Percentiles rank a stretch among this genome's conserved stretches.
Evolutionary conservation across 2,329 filamentous ascomycete genomes (phyloP).

Genomic region (Claviceps africana): DNA sequence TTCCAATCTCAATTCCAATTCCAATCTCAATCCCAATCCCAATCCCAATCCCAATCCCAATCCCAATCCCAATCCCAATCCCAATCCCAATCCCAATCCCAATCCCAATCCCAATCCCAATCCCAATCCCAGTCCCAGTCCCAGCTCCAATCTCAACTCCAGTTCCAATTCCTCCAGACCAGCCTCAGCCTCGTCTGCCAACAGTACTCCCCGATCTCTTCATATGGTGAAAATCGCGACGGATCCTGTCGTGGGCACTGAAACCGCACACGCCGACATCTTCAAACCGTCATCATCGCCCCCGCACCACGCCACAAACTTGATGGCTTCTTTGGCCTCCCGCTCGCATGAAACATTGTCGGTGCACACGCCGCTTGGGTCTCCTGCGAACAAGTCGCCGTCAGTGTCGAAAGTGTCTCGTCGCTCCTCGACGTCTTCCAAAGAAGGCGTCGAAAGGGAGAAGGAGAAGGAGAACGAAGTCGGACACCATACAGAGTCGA

Average conservation of each 20-base stretch:
- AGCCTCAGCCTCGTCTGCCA: conserved; percentile 16
- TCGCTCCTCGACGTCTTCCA: conserved; percentile 36
- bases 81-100: conserved; percentile 30
- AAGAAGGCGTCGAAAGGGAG: conserved; percentile 28
- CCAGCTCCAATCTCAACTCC: conserved; percentile 15
- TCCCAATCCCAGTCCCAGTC: conserved; percentile 24
- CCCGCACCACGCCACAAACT: conserved; percentile 45
- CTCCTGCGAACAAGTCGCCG: conserved; percentile 19
- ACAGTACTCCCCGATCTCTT: conserved; percentile 20
- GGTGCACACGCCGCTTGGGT: conserved; percentile 26
- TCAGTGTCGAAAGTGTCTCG: conserved; percentile 27
- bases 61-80: conserved; percentile 33
- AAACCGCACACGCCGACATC: conserved; percentile 52
- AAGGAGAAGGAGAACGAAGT: conserved; percentile 21
- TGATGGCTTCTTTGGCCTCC: conserved; percentile 55
- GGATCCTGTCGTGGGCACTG: conserved; percentile 52
- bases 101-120: conserved; percentile 37
- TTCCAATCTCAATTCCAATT: conserved; percentile 9
- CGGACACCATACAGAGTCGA: conserved; percentile 16
- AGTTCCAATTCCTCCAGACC: not conserved
- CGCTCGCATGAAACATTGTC: conserved; percentile 44
- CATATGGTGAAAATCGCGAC: conserved; percentile 32
- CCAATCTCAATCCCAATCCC: conserved; percentile 9
- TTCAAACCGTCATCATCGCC: conserved; percentile 42
- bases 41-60: conserved; percentile 9